phyloP scores from a whole-genome alignment of 2,329 filamentous ascomycete genomes.

The Colletotrichum sublineola region DNA sequence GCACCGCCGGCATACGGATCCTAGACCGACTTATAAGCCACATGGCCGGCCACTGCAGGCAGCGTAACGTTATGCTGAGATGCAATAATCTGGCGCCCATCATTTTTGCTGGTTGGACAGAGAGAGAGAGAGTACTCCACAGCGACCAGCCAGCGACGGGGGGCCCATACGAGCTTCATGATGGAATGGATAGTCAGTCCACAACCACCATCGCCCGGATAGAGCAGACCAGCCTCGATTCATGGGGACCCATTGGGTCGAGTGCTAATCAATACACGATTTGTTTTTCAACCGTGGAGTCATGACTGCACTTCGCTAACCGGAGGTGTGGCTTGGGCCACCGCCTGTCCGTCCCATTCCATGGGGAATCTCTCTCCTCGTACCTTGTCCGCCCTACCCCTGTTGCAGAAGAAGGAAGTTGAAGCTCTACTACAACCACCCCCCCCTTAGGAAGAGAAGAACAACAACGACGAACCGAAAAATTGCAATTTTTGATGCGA shows the following conservation, averaged over 20 bases:
- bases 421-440: conserved; percentile 24
- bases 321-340: conserved; percentile 31
- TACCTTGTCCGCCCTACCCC: not conserved
- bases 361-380: conserved; percentile 15
- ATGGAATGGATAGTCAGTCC: not conserved
- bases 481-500: conserved; percentile 1
- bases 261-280: not conserved
- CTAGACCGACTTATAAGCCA: conserved; percentile 29
- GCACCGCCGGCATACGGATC: not conserved
- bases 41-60: conserved; percentile 28
- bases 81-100: conserved; percentile 5
- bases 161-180: not conserved
- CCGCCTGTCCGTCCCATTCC: conserved; percentile 16
- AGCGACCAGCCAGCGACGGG: not conserved
- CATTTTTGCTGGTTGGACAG: not conserved
- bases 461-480: not conserved
- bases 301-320: not conserved
- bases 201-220: not conserved
- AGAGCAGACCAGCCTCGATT: not conserved
- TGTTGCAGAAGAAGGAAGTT: conserved; percentile 1
- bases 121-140: not conserved
- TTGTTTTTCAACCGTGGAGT: conserved; percentile 3
- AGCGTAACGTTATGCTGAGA: conserved; percentile 17
- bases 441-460: conserved; percentile 1
- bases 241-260: not conserved